Evolutionary conservation across 2,329 filamentous ascomycete species (phyloP), one percentile per base, ranked within the genome.

Genomic region (Pseudogymnoascus sp.): DNA sequence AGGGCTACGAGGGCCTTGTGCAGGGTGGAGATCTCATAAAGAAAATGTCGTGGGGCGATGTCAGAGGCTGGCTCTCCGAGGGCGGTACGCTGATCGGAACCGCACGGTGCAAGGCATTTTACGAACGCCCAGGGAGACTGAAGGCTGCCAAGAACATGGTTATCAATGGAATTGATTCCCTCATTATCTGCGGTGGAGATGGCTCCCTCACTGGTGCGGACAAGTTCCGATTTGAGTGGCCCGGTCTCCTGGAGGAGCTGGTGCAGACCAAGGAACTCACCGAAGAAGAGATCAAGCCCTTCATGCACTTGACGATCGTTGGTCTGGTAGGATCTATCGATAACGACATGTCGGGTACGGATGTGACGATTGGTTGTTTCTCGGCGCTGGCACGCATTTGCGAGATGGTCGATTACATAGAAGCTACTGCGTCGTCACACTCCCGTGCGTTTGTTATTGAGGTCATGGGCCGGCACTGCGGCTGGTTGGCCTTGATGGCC

Each of bases 391-490:
- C 89, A 58, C 88, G 93, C 64, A 96, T 99, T 69, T 97, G 93
- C 77, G 90, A 97, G 74, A 91, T 93, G 72, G 91, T 99, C 63
- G 95, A 99, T 78, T 93, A 92, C 72, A 96, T 99, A 69, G 93
- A 99, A 76, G 93, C 93, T 18, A 97, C 95, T 0, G 93, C 93
- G 61, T 88, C 88, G 38, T 97, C 93, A 28, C 95, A 99, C 76
- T 96, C 96, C 67, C 84, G 95, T 70, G 95, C 95, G 40, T 99
- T 99, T 75, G 93, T 99, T 63, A 90, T 99, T 66, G 95, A 97
- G 76, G 95, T 99, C 71, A 99, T 99, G 95, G 95, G 95, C 59
- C 85, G 95, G 64, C 93, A 99, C 77, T 99, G 95, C 75, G 95
- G 95, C 66, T 99, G 95, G 95, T 81, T 99, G 65, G 95, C 95